These are phyloP conservation scores for Handroanthus guayacan DNA, from an alignment of 257 asterid genomes.

Conservation along the genomic window DNA sequence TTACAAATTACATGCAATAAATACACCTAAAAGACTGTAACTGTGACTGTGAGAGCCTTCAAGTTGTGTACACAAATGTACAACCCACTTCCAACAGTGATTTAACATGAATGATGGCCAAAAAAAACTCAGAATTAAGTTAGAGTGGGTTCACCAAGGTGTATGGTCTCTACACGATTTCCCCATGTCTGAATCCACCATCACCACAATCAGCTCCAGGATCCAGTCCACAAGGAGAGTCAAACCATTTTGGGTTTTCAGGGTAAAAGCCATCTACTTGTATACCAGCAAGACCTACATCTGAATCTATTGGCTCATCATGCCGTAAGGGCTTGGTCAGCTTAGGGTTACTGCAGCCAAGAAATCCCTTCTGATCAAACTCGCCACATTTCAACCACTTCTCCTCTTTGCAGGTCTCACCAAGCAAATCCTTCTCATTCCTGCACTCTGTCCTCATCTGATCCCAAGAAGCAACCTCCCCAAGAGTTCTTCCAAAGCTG, in stretches of 20 bases:
- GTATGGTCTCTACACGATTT: slow-evolving; percentile 63
- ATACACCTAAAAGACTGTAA: slow-evolving; percentile 41
- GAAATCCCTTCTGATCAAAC: slow-evolving; percentile 77
- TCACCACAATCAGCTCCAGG: slow-evolving; percentile 77
- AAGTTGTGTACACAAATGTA: slow-evolving; percentile 47
- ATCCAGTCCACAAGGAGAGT: slow-evolving; percentile 88
- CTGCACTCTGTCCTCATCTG: slow-evolving; percentile 75
- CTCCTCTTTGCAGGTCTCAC: slow-evolving; percentile 79
- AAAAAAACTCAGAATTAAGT: slow-evolving; percentile 49
- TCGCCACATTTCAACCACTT: slow-evolving; percentile 86
- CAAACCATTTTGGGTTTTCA: slow-evolving; percentile 96
- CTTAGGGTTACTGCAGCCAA: slow-evolving; percentile 58
- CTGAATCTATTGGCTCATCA: slow-evolving; percentile 75
- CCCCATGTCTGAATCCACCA: slow-evolving; percentile 82
- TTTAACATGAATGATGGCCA: slow-evolving; percentile 35
- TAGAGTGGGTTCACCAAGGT: slow-evolving; percentile 68
- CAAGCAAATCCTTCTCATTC: slow-evolving; percentile 73
- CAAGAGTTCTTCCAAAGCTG: slow-evolving; percentile 95
- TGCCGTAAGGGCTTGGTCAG: slow-evolving; percentile 54
- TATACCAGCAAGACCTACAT: slow-evolving; percentile 79
- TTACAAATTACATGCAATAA: slow-evolving; percentile 53
- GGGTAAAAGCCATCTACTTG: slow-evolving; percentile 86
- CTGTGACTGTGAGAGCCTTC: slow-evolving; percentile 42
- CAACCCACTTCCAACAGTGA: slow-evolving; percentile 56
- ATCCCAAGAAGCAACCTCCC: slow-evolving; percentile 97